A percentile compares a stretch with the other conserved stretches of the same genome.
Evolutionary conservation across 73 alveolate genomes (phyloP).

Genomic region (Effrenium voratum): DNA sequence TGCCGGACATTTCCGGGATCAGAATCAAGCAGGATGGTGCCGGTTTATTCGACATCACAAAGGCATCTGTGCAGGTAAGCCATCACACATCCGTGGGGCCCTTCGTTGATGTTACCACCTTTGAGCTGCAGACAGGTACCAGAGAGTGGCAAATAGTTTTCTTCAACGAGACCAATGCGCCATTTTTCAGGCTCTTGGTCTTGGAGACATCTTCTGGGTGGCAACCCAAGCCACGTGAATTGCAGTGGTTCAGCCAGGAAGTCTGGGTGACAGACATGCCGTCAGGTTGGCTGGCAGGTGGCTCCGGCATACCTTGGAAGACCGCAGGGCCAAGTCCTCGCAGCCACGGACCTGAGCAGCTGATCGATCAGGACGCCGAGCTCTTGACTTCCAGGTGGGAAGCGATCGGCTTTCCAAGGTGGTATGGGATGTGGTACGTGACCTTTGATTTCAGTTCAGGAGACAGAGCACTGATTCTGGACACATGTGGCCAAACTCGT

Average conservation of each 20-base stretch:
- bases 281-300: not conserved
- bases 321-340: not conserved
- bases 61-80: constrained; percentile 8
- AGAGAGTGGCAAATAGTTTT: constrained; percentile 9
- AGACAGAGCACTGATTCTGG: not conserved
- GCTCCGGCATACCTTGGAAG: constrained; percentile 18
- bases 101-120: not conserved
- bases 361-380: not conserved
- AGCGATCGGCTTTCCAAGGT: not conserved
- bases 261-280: not conserved
- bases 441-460: not conserved
- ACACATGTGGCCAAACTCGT: not conserved
- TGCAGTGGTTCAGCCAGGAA: constrained; percentile 12
- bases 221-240: constrained; percentile 47
- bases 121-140: constrained; percentile 29
- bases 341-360: constrained; percentile 3
- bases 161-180: constrained; percentile 34
- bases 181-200: constrained; percentile 10
- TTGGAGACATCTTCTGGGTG: not conserved
- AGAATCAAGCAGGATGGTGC: not conserved
- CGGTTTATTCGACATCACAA: not conserved
- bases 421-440: constrained; percentile 22
- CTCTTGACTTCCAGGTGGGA: constrained; percentile 8
- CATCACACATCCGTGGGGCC: constrained; percentile 15
- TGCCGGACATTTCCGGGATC: not conserved